Percentiles rank a stretch among this genome's conserved stretches.
Evolutionary conservation across 2,329 filamentous ascomycete genomes (phyloP).

Genomic region (Zymoseptoria ardabiliae): DNA sequence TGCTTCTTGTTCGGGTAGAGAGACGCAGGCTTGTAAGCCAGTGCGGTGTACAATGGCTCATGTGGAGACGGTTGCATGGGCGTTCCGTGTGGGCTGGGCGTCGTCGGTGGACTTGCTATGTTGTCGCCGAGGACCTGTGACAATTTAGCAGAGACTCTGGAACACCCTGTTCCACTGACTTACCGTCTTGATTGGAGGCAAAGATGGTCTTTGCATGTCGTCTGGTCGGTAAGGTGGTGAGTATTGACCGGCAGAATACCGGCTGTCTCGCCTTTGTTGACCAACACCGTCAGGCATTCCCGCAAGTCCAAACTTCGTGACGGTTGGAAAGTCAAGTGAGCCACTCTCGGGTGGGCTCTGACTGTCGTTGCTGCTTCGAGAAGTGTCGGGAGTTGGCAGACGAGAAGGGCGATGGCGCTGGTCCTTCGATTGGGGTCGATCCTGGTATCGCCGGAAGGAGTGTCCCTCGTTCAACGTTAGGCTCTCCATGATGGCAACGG

Average conservation of each 20-base stretch:
- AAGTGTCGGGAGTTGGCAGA: constrained; percentile 27
- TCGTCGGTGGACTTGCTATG: constrained; percentile 25
- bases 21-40: constrained; percentile 28
- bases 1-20: constrained; percentile 32
- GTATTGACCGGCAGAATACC: constrained; percentile 16
- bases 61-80: constrained; percentile 23
- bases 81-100: constrained; percentile 21
- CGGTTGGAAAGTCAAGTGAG: neutral
- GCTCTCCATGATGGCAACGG: constrained; percentile 13
- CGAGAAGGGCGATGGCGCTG: constrained; percentile 22
- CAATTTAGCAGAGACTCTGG: constrained; percentile 4
- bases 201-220: constrained; percentile 25
- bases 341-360: constrained; percentile 10
- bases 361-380: constrained; percentile 22
- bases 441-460: constrained; percentile 10
- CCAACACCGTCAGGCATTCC: constrained; percentile 2
- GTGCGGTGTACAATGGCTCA: constrained; percentile 26
- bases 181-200: constrained; percentile 30
- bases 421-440: constrained; percentile 6
- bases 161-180: constrained; percentile 1
- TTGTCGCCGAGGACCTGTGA: constrained; percentile 24
- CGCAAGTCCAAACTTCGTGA: constrained; percentile 6
- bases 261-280: constrained; percentile 18
- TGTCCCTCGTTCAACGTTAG: constrained; percentile 15
- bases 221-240: constrained; percentile 25